Conservation (phyloP, 2,329 filamentous ascomycete species). For the Trichoderma sp. region DNA sequence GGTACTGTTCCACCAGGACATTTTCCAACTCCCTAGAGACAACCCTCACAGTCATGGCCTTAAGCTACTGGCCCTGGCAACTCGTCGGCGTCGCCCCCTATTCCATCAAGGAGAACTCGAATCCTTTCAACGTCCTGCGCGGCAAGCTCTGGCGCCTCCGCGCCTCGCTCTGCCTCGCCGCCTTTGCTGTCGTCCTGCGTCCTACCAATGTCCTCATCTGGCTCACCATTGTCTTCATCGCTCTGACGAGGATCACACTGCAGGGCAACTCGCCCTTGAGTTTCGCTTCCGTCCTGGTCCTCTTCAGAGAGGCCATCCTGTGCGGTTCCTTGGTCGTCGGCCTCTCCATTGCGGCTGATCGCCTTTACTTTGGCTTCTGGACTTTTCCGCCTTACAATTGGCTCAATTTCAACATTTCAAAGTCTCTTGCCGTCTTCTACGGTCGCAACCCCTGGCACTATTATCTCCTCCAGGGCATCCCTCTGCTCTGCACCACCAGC, state of each 20-base stretch:
- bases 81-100: slow-evolving; percentile 49
- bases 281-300: slow-evolving; percentile 43
- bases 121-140: slow-evolving; percentile 26
- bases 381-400: slow-evolving; percentile 85
- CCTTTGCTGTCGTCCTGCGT: slow-evolving; percentile 77
- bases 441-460: slow-evolving; percentile 89
- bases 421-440: slow-evolving; percentile 89
- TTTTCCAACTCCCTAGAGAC: slow-evolving; percentile 94
- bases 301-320: slow-evolving; percentile 62
- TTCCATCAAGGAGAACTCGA: slow-evolving; percentile 40
- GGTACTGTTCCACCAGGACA: slow-evolving; percentile 90
- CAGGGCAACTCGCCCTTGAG: slow-evolving; percentile 41
- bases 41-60: slow-evolving; percentile 75
- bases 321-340: slow-evolving; percentile 62
- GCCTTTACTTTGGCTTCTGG: slow-evolving; percentile 78
- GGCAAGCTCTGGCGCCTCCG: slow-evolving; percentile 38
- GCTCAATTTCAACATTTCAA: slow-evolving; percentile 84
- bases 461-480: slow-evolving; percentile 85
- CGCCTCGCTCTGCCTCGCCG: slow-evolving; percentile 70
- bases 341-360: slow-evolving; percentile 66
- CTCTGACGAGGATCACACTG: slow-evolving; percentile 43
- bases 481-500: slow-evolving; percentile 78
- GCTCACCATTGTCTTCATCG: slow-evolving; percentile 56
- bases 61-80: slow-evolving; percentile 85
- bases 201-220: slow-evolving; percentile 90